phyloP scores from a whole-genome alignment of 2,329 filamentous ascomycete genomes.

The Alternaria gaisen region DNA sequence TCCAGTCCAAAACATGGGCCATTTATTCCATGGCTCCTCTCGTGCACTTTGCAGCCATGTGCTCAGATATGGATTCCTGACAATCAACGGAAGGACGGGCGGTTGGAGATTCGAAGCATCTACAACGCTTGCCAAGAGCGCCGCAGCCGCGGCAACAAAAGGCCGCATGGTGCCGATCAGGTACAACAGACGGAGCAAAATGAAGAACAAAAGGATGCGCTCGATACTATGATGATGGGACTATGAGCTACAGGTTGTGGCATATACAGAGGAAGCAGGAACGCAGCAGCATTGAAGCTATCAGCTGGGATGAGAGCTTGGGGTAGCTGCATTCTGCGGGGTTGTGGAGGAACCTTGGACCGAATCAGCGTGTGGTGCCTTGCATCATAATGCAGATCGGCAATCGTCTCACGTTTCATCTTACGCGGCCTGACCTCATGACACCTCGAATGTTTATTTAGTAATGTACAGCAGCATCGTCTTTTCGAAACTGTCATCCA shows the following conservation, averaged over 20 bases:
- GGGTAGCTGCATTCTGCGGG: constrained; percentile 34
- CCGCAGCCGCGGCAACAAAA: constrained; percentile 29
- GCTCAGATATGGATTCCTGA: constrained; percentile 61
- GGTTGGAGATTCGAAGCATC: constrained; percentile 64
- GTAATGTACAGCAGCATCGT: neutral
- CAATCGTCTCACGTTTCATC: constrained; percentile 15
- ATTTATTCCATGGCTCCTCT: constrained; percentile 78
- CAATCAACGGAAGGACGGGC: constrained; percentile 60
- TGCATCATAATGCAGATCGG: constrained; percentile 26
- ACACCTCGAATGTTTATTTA: neutral
- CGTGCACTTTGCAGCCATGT: constrained; percentile 71
- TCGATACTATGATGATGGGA: constrained; percentile 3
- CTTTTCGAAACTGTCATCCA: neutral
- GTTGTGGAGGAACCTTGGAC: constrained; percentile 17
- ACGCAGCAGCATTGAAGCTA: constrained; percentile 19
- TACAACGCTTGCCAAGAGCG: constrained; percentile 54
- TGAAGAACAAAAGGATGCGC: constrained; percentile 1
- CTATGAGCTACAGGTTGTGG: neutral
- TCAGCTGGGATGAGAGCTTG: constrained; percentile 28
- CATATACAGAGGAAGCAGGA: constrained; percentile 4
- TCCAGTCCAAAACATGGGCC: constrained; percentile 88
- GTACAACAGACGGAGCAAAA: neutral
- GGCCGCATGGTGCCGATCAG: constrained; percentile 38
- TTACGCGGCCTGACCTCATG: constrained; percentile 11
- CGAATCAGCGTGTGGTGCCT: constrained; percentile 41